These are phyloP conservation scores for Cyclostephanos invisitatus DNA, from an alignment of 108 stramenopile genomes.

Conservation along the genomic window DNA sequence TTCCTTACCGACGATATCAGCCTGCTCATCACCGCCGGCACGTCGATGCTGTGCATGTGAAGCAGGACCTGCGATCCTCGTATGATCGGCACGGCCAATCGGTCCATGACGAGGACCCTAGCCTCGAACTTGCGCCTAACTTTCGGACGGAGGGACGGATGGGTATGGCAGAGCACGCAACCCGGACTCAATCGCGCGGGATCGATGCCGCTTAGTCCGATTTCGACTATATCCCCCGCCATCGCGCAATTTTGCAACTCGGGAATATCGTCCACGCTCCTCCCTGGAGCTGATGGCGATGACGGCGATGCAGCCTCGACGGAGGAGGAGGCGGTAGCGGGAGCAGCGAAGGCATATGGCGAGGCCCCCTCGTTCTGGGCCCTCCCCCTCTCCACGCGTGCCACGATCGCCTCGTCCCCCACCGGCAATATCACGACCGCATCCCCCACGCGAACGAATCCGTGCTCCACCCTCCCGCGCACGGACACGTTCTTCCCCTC, in stretches of 20 bases:
- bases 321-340: neutral
- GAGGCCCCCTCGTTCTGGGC: conserved; percentile 41
- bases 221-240: conserved; percentile 90
- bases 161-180: conserved; percentile 72
- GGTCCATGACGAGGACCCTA: conserved; percentile 60
- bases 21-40: conserved; percentile 66
- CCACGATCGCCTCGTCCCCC: conserved; percentile 73
- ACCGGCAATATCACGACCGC: conserved; percentile 77
- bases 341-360: conserved; percentile 29
- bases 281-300: conserved; percentile 8
- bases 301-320: neutral
- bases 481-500: conserved; percentile 78
- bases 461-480: conserved; percentile 78
- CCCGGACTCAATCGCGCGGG: conserved; percentile 72
- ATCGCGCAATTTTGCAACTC: conserved; percentile 56
- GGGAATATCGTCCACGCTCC: conserved; percentile 34
- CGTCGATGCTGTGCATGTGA: conserved; percentile 84
- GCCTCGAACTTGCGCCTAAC: conserved; percentile 60
- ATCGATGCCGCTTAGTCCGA: conserved; percentile 77
- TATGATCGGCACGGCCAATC: conserved; percentile 65
- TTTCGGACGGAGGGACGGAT: conserved; percentile 54
- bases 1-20: conserved; percentile 42
- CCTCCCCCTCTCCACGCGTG: conserved; percentile 69
- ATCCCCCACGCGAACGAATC: conserved; percentile 70
- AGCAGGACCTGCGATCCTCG: conserved; percentile 77